A percentile compares a stretch with the other conserved stretches of the same genome.
Evolutionary conservation across 768 basidiomycete species (phyloP).

Genomic region (Omphalotus guepiniiformis): DNA sequence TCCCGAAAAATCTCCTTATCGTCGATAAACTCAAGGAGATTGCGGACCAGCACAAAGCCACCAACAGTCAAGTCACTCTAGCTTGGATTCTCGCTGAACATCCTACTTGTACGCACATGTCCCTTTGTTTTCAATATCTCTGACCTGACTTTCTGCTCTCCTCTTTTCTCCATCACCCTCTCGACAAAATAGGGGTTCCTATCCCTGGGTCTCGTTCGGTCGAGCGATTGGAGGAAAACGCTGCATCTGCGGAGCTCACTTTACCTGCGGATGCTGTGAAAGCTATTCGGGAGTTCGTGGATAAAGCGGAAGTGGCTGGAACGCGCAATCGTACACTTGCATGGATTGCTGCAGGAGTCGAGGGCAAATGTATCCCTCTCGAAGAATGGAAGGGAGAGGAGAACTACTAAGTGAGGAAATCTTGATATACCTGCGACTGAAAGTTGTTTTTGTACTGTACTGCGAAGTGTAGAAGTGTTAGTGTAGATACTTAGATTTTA

Average conservation of each 20-base stretch:
- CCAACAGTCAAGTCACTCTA: slow-evolving; percentile 16
- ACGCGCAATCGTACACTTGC: slow-evolving; percentile 17
- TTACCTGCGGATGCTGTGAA: slow-evolving; percentile 22
- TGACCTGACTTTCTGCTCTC: background rate
- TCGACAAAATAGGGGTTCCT: slow-evolving; percentile 22
- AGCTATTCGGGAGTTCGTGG: slow-evolving; percentile 20
- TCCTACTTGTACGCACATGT: slow-evolving; percentile 7
- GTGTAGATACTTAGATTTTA: no score
- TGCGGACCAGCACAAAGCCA: slow-evolving; percentile 27
- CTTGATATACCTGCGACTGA: no score
- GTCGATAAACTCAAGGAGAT: slow-evolving; percentile 28
- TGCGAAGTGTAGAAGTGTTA: no score
- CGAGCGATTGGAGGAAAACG: slow-evolving; percentile 33
- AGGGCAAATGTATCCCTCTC: background rate
- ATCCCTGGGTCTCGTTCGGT: slow-evolving; percentile 30
- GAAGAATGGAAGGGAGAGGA: background rate
- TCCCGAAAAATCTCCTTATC: slow-evolving; percentile 28
- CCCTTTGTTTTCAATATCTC: background rate
- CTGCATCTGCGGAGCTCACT: slow-evolving; percentile 18
- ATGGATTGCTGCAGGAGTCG: slow-evolving; percentile 25
- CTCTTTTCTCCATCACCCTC: no score
- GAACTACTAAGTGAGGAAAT: slow-evolving; percentile 25
- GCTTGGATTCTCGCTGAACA: slow-evolving; percentile 16
- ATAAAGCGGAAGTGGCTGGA: slow-evolving; percentile 20
- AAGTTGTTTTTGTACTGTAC: no score